phyloP scores from a whole-genome alignment of 2,329 filamentous ascomycete genomes.

The Colletotrichum cereale region DNA sequence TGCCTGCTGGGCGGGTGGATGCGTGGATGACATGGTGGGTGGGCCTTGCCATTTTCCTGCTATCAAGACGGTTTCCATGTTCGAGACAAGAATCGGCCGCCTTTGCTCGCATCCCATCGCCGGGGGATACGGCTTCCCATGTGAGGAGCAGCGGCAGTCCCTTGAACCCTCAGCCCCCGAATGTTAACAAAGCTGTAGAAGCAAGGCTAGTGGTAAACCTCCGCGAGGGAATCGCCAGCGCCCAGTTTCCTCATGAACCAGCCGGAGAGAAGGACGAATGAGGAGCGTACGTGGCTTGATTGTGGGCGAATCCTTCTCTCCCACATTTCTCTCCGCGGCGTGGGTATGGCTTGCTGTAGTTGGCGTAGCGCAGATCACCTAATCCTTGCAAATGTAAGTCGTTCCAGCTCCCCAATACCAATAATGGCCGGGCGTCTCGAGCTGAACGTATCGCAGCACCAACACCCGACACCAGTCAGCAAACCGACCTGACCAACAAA shows the following conservation, averaged over 20 bases:
- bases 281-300: not conserved
- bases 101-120: not conserved
- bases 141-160: not conserved
- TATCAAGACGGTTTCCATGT: not conserved
- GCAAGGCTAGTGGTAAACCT: not conserved
- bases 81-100: not conserved
- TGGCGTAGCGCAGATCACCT: constrained; percentile 29
- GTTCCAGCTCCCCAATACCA: not conserved
- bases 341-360: constrained; percentile 35
- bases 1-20: not conserved
- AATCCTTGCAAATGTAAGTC: constrained; percentile 1
- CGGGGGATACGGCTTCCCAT: no score
- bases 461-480: constrained; percentile 17
- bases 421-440: constrained; percentile 12
- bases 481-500: constrained; percentile 32
- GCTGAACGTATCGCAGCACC: constrained; percentile 17
- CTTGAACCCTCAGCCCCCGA: not conserved
- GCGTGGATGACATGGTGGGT: constrained; percentile 11
- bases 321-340: constrained; percentile 33
- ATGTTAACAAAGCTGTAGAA: not conserved
- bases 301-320: constrained; percentile 16
- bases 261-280: not conserved
- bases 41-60: not conserved
- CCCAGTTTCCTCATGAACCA: not conserved
- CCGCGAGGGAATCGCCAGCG: not conserved